These are phyloP conservation scores for Chimonanthus praecox DNA, from an alignment of 164 flowering plant species.

Conservation along the genomic window DNA sequence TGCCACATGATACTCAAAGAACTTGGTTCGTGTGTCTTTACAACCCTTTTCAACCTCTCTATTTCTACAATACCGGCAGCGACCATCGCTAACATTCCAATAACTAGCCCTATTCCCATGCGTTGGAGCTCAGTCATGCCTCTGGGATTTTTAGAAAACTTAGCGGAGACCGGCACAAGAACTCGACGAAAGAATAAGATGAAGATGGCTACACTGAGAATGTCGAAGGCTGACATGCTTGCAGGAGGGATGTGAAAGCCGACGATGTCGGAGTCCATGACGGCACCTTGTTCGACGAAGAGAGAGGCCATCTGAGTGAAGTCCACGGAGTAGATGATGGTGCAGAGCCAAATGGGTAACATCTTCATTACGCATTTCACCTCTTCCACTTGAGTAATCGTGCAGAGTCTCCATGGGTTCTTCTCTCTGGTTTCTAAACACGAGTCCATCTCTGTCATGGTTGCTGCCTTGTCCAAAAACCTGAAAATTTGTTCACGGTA, in stretches of 20 bases:
- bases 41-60: conserved; percentile 28
- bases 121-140: conserved; percentile 58
- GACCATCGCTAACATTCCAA: conserved; percentile 55
- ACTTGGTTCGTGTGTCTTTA: conserved; percentile 20
- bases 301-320: conserved; percentile 98
- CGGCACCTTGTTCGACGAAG: conserved; percentile 88
- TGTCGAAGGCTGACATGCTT: conserved; percentile 85
- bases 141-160: conserved; percentile 44
- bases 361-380: conserved; percentile 72
- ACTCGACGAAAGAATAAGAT: conserved; percentile 54
- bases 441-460: conserved; percentile 40
- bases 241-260: conserved; percentile 75
- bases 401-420: conserved; percentile 80
- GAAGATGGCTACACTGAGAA: conserved; percentile 60
- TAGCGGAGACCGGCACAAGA: conserved; percentile 46
- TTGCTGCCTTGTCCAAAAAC: conserved; percentile 89
- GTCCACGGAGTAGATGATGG: conserved; percentile 81
- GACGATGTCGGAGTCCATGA: conserved; percentile 50
- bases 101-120: conserved; percentile 57
- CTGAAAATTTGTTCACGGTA: conserved; percentile 20
- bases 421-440: neutral
- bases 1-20: conserved; percentile 59
- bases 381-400: conserved; percentile 90
- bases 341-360: conserved; percentile 88
- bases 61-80: conserved; percentile 55